Evolutionary conservation across 75 land plant species (phyloP), one percentile per base, ranked within the genome.

Genomic region (Cunninghamia lanceolata): DNA sequence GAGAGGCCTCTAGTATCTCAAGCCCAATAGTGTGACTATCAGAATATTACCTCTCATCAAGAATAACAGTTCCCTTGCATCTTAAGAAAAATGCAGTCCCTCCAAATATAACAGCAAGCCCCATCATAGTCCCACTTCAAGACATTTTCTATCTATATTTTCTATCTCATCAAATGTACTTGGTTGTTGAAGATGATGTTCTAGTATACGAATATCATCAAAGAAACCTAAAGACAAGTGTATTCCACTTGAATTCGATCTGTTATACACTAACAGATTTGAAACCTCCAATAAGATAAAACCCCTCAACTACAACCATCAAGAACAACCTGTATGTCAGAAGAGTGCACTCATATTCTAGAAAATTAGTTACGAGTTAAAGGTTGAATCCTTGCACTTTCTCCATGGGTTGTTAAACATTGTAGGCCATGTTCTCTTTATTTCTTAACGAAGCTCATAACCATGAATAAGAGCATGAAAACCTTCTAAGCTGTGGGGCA

Each of bases 51-150:
- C 93, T 92, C 34, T 94, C 99, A 84, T 96, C 99, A 66, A 96
- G 91, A 86, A 98, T 89, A 35, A 88, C 86, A 46, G 97, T 94
- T 30, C 95, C 94, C 88, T 95, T 96, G 35, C 97, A 89, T 85
- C 92, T 91, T 36, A 98, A 86, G 85, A 94, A 93, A 85, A 96
- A 89, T 40, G 93, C 93, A 59, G 99, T 91, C 75, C 94, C 93
- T 6, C 96, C 95, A 89, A 94, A 91, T 16, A 98, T 86, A 52
- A 92, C 35, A 9, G 93, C 93, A 54, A 96, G 87, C 28, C 99
- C 94, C 99, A n/a, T n/a, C n/a, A n/a, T n/a, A n/a, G n/a, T n/a
- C n/a, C n/a, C n/a, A n/a, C n/a, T n/a, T n/a, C n/a, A n/a, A n/a
- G n/a, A n/a, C n/a, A n/a, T n/a, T n/a, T n/a, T n/a, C n/a, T n/a